Evolutionary conservation across 2,329 filamentous ascomycete genomes (phyloP).

Genomic region (Claviceps capensis): DNA sequence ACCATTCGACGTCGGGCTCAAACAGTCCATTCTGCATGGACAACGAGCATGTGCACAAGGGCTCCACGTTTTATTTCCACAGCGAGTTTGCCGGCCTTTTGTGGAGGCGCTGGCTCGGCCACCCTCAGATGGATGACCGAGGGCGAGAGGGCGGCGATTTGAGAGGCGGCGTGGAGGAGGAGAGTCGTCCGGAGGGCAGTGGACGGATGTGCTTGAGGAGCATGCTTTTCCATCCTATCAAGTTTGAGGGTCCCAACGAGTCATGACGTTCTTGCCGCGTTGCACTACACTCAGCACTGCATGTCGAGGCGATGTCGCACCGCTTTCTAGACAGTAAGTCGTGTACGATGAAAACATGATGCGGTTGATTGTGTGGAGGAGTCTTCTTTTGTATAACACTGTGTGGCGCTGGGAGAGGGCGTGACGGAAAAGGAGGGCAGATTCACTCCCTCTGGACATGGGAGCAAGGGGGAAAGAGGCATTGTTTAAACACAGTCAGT

Average conservation of each 20-base stretch:
- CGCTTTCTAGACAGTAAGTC: too few relatives aligned
- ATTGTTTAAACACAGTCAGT: too few relatives aligned
- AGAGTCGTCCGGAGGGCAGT: constrained; percentile 27
- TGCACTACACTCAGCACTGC: background rate
- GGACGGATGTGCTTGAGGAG: constrained; percentile 68
- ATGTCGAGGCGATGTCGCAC: too few relatives aligned
- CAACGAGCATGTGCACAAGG: constrained; percentile 72
- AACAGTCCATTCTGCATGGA: constrained; percentile 54
- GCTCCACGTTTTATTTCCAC: constrained; percentile 77
- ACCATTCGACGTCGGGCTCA: constrained; percentile 48
- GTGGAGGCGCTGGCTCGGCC: constrained; percentile 65
- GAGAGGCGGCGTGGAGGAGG: constrained; percentile 38
- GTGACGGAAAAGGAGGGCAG: too few relatives aligned
- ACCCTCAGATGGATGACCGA: constrained; percentile 37
- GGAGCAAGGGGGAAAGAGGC: too few relatives aligned
- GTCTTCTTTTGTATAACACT: too few relatives aligned
- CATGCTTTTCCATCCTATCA: constrained; percentile 73
- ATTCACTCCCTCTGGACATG: too few relatives aligned
- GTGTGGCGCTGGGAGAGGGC: too few relatives aligned
- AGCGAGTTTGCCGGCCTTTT: constrained; percentile 63
- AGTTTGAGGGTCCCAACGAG: constrained; percentile 39
- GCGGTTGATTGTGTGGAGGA: too few relatives aligned
- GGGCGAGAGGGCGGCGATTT: constrained; percentile 36
- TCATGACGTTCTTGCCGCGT: background rate
- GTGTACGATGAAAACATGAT: too few relatives aligned